phyloP scores from a whole-genome alignment of 106 monocot species.

The Dendrobium chrysotoxum region DNA sequence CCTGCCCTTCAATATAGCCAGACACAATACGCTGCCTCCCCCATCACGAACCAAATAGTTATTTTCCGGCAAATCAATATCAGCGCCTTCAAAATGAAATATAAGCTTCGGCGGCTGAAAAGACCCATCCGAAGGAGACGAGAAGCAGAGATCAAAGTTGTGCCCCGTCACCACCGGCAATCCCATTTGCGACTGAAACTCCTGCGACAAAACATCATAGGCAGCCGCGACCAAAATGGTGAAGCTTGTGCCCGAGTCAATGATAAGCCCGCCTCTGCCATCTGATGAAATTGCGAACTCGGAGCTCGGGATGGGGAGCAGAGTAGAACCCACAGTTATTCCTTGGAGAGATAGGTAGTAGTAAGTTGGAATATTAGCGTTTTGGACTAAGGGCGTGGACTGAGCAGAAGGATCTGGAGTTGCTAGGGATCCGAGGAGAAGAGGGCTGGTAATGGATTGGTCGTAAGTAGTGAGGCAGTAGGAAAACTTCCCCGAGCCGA shows the following conservation, averaged over 20 bases:
- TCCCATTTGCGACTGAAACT: conserved; percentile 31
- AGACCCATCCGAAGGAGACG: conserved; percentile 39
- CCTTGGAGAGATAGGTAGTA: conserved; percentile 62
- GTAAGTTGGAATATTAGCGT: conserved; percentile 45
- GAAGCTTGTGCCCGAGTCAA: conserved; percentile 79
- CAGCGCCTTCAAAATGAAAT: conserved; percentile 40
- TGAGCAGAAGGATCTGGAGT: conserved; percentile 10
- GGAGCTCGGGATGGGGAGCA: conserved; percentile 56
- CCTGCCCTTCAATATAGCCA: conserved; percentile 58
- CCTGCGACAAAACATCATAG: conserved; percentile 44
- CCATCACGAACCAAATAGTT: conserved; percentile 75
- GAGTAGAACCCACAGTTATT: conserved; percentile 61
- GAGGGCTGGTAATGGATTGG: conserved; percentile 35
- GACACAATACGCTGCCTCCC: conserved; percentile 58
- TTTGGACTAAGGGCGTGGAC: conserved; percentile 46
- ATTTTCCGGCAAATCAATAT: conserved; percentile 58
- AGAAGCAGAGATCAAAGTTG: conserved; percentile 82
- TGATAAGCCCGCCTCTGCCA: conserved; percentile 68
- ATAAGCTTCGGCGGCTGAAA: conserved; percentile 68
- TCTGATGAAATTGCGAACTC: conserved; percentile 46
- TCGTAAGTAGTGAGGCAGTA: conserved; percentile 82
- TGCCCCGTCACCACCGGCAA: conserved; percentile 15
- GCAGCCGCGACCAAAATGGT: conserved; percentile 48
- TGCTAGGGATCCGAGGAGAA: conserved; percentile 37
- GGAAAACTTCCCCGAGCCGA: conserved; percentile 31